Evolutionary conservation across 345 rosid species (phyloP).

Genomic region (Mercurialis annua): DNA sequence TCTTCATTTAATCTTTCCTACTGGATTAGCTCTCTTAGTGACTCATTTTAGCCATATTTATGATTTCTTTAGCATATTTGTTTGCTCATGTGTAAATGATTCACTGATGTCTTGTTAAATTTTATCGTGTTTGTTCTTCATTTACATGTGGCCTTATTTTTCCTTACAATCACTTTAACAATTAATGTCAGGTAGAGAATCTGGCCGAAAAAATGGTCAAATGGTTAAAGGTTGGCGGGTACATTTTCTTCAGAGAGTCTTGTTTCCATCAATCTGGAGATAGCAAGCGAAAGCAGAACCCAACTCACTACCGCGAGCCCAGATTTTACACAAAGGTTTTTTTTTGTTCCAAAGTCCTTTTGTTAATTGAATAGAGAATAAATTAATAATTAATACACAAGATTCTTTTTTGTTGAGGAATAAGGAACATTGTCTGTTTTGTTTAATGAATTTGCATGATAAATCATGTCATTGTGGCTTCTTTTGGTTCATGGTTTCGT

Average conservation of each 20-base stretch:
- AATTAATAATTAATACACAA: no score
- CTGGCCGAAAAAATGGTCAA: slow-evolving; percentile 70
- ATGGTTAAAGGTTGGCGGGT: slow-evolving; percentile 91
- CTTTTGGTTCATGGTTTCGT: not conserved
- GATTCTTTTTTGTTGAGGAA: no score
- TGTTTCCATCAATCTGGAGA: slow-evolving; percentile 98
- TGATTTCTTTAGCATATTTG: not conserved
- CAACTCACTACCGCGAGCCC: slow-evolving; percentile 97
- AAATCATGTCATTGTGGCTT: not conserved
- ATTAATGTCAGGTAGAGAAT: slow-evolving; percentile 55
- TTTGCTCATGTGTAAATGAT: not conserved
- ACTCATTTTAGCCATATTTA: not conserved
- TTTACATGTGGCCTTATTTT: not conserved
- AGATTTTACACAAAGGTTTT: slow-evolving; percentile 85
- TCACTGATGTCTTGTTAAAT: not conserved
- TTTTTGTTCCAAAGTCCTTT: slow-evolving; percentile 2
- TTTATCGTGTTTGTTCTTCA: not conserved
- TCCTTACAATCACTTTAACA: not conserved
- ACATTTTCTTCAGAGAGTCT: slow-evolving; percentile 90
- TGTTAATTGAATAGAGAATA: not conserved
- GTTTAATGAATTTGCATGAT: not conserved
- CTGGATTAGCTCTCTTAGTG: not conserved
- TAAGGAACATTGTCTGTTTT: not conserved
- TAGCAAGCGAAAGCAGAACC: slow-evolving; percentile 69
- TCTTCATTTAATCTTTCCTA: no score